These are phyloP conservation scores for Glomus cerebriforme DNA, from an alignment of 192 early-diverging fungal species.

Conservation along the genomic window DNA sequence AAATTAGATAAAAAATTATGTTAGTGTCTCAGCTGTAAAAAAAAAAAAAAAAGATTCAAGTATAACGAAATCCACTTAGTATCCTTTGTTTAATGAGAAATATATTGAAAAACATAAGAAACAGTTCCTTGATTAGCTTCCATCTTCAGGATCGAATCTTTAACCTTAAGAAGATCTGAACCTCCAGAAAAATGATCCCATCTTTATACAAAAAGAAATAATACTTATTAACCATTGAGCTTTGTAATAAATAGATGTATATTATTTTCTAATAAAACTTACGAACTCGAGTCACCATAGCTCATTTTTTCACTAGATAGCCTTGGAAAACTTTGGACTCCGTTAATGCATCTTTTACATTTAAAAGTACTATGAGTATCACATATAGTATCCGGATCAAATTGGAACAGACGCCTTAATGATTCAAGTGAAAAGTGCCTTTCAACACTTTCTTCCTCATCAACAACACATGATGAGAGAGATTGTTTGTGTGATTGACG, in stretches of 20 bases:
- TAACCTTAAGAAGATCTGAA: conserved; percentile 54
- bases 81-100: conserved; percentile 50
- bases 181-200: conserved; percentile 76
- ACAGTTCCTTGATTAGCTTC: conserved; percentile 62
- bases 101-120: conserved; percentile 83
- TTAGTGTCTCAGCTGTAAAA: too few species aligned
- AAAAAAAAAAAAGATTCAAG: background rate
- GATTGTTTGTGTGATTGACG: conserved; percentile 84
- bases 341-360: conserved; percentile 86
- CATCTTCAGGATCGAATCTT: conserved; percentile 62
- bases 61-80: background rate
- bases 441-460: conserved; percentile 90
- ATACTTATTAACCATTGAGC: background rate
- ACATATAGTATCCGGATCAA: conserved; percentile 60
- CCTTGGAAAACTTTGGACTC: conserved; percentile 73
- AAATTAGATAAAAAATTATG: too few species aligned
- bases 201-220: conserved; percentile 36
- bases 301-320: conserved; percentile 58
- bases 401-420: conserved; percentile 87
- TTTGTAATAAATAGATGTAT: background rate
- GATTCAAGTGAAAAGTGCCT: conserved; percentile 91
- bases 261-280: conserved; percentile 31
- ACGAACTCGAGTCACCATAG: conserved; percentile 75
- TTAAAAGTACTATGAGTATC: conserved; percentile 99
- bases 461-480: conserved; percentile 91